These are phyloP conservation scores for Zalaria obscura DNA, from an alignment of 2,329 filamentous ascomycete genomes.

Conservation along the genomic window DNA sequence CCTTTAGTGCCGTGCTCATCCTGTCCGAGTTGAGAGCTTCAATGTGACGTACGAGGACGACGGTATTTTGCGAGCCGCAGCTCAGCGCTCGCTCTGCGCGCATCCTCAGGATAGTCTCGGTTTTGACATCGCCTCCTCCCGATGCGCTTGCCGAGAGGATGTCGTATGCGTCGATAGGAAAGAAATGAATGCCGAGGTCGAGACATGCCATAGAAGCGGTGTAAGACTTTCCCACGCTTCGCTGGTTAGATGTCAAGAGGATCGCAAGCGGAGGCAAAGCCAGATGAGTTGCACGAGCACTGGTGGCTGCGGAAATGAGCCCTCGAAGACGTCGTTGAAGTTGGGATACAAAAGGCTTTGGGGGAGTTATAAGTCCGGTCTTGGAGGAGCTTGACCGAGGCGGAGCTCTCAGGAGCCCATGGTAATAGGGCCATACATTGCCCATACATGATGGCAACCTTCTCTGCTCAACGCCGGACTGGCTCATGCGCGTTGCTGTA, in stretches of 20 bases:
- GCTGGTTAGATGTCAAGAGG: conserved; percentile 78
- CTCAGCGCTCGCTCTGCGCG: conserved; percentile 78
- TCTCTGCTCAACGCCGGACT: conserved; percentile 75
- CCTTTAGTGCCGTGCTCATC: conserved; percentile 72
- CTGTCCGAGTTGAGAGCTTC: conserved; percentile 85
- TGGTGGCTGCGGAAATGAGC: conserved; percentile 77
- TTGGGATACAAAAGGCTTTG: conserved; percentile 27
- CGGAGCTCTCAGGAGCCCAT: conserved; percentile 54
- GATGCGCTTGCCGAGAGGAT: conserved; percentile 83
- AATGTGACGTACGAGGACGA: conserved; percentile 75
- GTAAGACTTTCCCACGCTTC: conserved; percentile 84
- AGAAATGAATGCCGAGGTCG: conserved; percentile 82
- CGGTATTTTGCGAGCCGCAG: conserved; percentile 73
- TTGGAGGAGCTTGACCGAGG: conserved; percentile 41
- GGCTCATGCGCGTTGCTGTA: conserved; percentile 74
- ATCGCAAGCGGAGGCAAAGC: conserved; percentile 81
- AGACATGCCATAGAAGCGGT: conserved; percentile 63
- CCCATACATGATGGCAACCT: conserved; percentile 62
- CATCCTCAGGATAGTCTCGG: conserved; percentile 77
- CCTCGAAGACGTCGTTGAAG: conserved; percentile 57
- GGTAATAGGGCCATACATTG: conserved; percentile 80
- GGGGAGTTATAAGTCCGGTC: conserved; percentile 24
- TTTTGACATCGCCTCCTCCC: conserved; percentile 83
- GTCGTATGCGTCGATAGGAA: conserved; percentile 81
- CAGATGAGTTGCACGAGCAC: conserved; percentile 70